A percentile compares a stretch with the other conserved stretches of the same genome.
phyloP scores from a whole-genome alignment of 2,329 filamentous ascomycete species.

The Penicillium hordei region DNA sequence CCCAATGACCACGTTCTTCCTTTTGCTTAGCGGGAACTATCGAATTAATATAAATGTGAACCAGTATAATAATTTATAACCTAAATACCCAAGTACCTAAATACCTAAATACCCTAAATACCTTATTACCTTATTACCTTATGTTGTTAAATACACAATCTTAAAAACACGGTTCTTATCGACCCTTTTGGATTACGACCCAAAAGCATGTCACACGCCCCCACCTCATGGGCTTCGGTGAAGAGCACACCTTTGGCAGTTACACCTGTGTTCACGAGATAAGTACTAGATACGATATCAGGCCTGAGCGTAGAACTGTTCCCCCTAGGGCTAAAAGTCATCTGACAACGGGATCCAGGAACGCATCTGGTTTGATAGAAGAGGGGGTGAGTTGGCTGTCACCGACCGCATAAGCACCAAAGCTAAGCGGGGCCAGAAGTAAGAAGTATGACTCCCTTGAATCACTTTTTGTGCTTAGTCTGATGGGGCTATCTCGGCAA shows the following conservation, averaged over 20 bases:
- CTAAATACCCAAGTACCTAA: not conserved
- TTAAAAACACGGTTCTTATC: not conserved
- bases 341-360: conserved; percentile 30
- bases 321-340: not conserved
- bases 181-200: not conserved
- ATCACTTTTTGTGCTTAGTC: not conserved
- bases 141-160: not conserved
- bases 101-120: too few species aligned
- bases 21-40: not conserved
- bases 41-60: not conserved
- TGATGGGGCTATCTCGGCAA: not conserved
- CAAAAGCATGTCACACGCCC: conserved; percentile 7
- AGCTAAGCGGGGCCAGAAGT: not conserved
- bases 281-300: not conserved
- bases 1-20: not conserved
- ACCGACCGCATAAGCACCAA: conserved; percentile 4
- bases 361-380: conserved; percentile 24
- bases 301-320: conserved; percentile 19
- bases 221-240: conserved; percentile 2
- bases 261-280: conserved; percentile 1
- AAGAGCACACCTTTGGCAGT: not conserved
- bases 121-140: too few species aligned
- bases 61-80: not conserved
- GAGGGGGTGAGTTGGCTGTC: conserved; percentile 5
- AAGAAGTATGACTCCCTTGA: not conserved